Conservation (phyloP, 164 flowering plant species). For the Stephania japonica region DNA sequence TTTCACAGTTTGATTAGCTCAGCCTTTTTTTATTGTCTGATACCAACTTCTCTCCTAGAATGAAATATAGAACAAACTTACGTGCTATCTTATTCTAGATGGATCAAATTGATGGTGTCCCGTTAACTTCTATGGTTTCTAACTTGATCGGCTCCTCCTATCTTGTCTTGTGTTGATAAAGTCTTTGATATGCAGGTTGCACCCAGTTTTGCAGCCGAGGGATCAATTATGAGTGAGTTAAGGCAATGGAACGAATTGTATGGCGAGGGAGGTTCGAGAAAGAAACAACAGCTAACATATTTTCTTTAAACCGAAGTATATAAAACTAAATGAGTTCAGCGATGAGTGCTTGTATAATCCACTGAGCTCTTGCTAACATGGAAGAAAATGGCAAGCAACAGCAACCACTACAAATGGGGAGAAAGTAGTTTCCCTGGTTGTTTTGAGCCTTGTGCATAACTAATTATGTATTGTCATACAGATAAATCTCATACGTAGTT, state of each 20-base stretch:
- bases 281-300: constrained; percentile 72
- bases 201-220: constrained; percentile 83
- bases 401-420: not conserved
- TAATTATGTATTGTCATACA: not conserved
- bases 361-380: not conserved
- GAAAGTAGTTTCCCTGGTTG: not conserved
- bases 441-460: not conserved
- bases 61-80: not conserved
- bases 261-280: constrained; percentile 97
- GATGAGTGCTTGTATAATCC: not conserved
- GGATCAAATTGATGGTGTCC: not conserved
- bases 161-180: not conserved
- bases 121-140: not conserved
- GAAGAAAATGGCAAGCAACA: not conserved
- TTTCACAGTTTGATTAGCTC: not conserved
- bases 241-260: constrained; percentile 88
- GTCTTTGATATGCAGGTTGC: constrained; percentile 55
- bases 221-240: constrained; percentile 71
- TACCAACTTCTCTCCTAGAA: not conserved
- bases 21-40: not conserved
- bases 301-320: constrained; percentile 37
- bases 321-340: not conserved
- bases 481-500: no score
- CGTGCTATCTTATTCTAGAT: not conserved
- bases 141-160: not conserved